Base-by-base conservation (phyloP, 2,329 filamentous ascomycete genomes). In the Delphinella strobiligena region DNA sequence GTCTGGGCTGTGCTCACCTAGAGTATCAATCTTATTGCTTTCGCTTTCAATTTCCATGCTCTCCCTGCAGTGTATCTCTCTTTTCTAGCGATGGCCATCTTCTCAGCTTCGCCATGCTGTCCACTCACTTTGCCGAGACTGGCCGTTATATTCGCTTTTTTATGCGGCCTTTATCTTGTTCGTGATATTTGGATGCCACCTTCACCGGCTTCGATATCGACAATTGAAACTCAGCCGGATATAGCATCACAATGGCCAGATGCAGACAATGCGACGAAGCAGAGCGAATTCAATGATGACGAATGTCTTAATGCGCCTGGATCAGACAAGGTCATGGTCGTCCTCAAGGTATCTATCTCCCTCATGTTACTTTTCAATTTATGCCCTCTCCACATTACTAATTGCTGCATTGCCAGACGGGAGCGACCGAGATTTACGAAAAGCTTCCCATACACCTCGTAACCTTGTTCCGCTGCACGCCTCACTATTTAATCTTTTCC, bases 381-480 rank as follows among this genome's bases (percentile, higher is more conserved):
- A 7, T 27, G 7, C n/a, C n/a, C n/a, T n/a, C n/a, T n/a, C n/a
- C n/a, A n/a, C n/a, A n/a, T n/a, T n/a, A n/a, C n/a, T n/a, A n/a
- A n/a, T n/a, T n/a, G n/a, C n/a, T n/a, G n/a, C n/a, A 7, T 27
- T 12, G 7, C 22, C 72, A 73, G 50, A 78, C 74, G 1, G 74
- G 74, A 37, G 72, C 74, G 11, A 72, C 71, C 11, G 73, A 78
- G 49, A 63, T 72, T 3, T 60, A 64, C 43, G 62, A 69, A 22
- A 75, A 75, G 51, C 64, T 78, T 4, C 71, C 72, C 2, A 58
- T 66, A 5, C 73, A 77, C 49, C 68, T 75, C 46, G 51, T 63
- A 36, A 74, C 70, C 1, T 71, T 72, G 1, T 61, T 78, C 27
- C 63, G 63, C 43, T 78, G 74, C 55, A 47, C 52, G 5, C 53